A percentile compares a stretch with the other conserved stretches of the same genome.
Conservation (phyloP, 2,329 filamentous ascomycete genomes). For the Fusarium hostae region DNA sequence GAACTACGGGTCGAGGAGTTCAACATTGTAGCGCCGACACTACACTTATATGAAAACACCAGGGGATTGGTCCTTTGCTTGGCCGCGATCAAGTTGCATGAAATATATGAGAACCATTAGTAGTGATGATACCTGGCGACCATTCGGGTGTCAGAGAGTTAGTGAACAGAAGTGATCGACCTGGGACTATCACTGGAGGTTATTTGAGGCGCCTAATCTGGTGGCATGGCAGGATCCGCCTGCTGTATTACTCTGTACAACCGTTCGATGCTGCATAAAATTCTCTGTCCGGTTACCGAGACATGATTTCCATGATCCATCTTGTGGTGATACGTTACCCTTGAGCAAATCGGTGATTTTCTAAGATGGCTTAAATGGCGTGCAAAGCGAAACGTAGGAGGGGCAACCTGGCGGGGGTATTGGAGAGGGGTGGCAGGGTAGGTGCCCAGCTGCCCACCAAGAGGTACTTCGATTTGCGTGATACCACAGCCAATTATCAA, state of each 20-base stretch:
- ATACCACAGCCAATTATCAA: not conserved
- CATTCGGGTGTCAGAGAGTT: not conserved
- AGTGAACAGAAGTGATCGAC: not conserved
- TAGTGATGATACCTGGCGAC: not conserved
- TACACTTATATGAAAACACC: not conserved
- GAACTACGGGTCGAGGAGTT: not conserved
- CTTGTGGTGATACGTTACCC: slow-evolving; percentile 22
- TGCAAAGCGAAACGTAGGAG: slow-evolving; percentile 40
- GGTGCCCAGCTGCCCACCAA: slow-evolving; percentile 20
- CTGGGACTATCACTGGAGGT: not conserved
- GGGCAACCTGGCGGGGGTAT: slow-evolving; percentile 44
- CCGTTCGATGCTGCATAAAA: slow-evolving; percentile 14
- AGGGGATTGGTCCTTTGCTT: not conserved
- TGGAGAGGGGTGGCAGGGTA: slow-evolving; percentile 19
- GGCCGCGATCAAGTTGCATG: not conserved
- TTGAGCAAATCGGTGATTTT: slow-evolving; percentile 36
- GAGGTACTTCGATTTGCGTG: slow-evolving; percentile 16
- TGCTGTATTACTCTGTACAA: slow-evolving; percentile 23
- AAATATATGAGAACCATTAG: not conserved
- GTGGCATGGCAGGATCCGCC: not conserved
- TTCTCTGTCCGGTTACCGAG: slow-evolving; percentile 20
- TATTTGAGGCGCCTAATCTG: not conserved
- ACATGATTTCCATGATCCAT: slow-evolving; percentile 5
- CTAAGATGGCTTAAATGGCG: slow-evolving; percentile 24
- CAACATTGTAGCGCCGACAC: not conserved